Evolutionary conservation across 495 filamentous ascomycete genomes (phyloP), one percentile per base, ranked within the genome.

Genomic region (Aspergillus cavernicola): DNA sequence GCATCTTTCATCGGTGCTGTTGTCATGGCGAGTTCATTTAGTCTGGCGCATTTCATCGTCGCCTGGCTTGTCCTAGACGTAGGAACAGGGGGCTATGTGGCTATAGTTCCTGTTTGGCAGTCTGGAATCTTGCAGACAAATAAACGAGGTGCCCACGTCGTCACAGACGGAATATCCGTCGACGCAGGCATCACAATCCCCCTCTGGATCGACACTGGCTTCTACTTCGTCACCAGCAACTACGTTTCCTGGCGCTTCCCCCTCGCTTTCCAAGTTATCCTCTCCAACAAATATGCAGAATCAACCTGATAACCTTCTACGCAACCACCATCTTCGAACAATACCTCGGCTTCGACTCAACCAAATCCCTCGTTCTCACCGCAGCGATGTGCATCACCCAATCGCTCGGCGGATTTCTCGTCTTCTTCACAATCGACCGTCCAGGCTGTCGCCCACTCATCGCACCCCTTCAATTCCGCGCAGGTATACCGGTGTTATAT

Each of bases 291-390:
- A 72, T 82, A 53, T 78, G 71, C 9, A 81, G 83, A 22, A 80
- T 82, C 56, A 83, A 83, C 53, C 65, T 85, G 29, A 81, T 85
- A 39, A 79, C 78, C 15, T 80, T 83, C 50, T 85, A 85, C 57
- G 77, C 80, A 0, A 76, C 82, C 0, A 77, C 75, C 5, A 80
- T 86, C 49, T 83, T 82, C 63, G 65, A 83, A 43, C 70, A 84
- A 62, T 76, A 77, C 38, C 77, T 85, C 16, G 70, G 75, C 1
- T 65, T 85, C 5, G 68, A 66, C 22, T 87, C 93, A 58, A 80
- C 95, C 40, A 89, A 92, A 67, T 89, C 91, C 1, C 90, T 89
- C 42, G 68, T 96, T 3, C 70, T 92, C 1, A 85, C 86, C 9
- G 88, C 86, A 28, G 75, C 88, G 6, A 89, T 88, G 75, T 86